These are phyloP conservation scores for Coemansia sp. DNA, from an alignment of 192 early-diverging fungal genomes.

Conservation along the genomic window DNA sequence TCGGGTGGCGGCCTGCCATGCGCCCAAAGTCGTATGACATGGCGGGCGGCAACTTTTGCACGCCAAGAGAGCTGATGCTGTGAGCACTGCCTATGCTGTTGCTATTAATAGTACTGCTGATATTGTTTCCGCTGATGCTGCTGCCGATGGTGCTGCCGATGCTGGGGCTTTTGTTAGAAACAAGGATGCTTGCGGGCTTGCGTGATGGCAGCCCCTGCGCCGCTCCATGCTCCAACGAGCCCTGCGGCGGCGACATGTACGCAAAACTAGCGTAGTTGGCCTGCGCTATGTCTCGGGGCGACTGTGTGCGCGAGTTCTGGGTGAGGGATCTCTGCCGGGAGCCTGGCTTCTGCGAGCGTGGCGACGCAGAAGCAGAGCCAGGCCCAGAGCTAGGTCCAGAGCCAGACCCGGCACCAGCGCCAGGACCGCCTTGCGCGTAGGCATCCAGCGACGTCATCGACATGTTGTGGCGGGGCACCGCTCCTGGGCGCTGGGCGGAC, in stretches of 20 bases:
- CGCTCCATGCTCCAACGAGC: neutral
- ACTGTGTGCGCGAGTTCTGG: conserved; percentile 18
- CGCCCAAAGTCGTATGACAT: conserved; percentile 9
- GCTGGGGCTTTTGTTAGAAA: neutral
- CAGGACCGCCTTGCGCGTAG: neutral
- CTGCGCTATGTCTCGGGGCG: conserved; percentile 17
- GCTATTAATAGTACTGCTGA: neutral
- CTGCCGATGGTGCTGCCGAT: neutral
- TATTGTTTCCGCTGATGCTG: neutral
- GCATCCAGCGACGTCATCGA: conserved; percentile 10
- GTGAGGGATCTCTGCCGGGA: conserved; percentile 48
- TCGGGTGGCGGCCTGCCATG: conserved; percentile 4
- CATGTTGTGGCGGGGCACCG: conserved; percentile 6
- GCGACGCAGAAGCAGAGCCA: neutral
- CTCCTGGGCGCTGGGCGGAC: neutral
- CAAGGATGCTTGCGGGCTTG: conserved; percentile 4
- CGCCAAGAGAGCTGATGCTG: neutral
- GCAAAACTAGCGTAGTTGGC: neutral
- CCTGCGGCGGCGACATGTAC: neutral
- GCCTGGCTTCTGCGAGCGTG: conserved; percentile 3
- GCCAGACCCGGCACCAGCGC: neutral
- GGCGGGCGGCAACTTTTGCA: neutral
- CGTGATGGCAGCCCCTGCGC: neutral
- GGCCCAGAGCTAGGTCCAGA: too few relatives aligned
- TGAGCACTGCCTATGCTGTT: neutral